phyloP scores from a whole-genome alignment of 768 basidiomycete species.

The Amanita fuliginea region DNA sequence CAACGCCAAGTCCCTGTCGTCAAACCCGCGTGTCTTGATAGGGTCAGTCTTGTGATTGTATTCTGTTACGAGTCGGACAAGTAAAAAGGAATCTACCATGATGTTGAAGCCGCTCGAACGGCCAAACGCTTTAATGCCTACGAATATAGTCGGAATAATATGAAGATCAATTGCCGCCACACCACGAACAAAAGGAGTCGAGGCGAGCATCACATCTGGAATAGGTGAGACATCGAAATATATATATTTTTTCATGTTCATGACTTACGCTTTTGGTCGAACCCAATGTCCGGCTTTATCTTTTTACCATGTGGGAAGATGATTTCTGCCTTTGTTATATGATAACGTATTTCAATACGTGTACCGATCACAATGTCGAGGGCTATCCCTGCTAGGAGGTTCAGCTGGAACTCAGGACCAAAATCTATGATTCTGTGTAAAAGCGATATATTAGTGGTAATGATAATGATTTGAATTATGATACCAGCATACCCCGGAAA shows the following conservation, averaged over 20 bases:
- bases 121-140: background rate
- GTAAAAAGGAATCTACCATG: background rate
- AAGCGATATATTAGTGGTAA: background rate
- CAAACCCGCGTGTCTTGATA: background rate
- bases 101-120: background rate
- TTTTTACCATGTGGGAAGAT: background rate
- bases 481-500: background rate
- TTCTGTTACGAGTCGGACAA: background rate
- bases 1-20: background rate
- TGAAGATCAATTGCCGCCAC: background rate
- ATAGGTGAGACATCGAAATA: background rate
- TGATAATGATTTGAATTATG: background rate
- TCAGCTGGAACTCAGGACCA: background rate
- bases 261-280: background rate
- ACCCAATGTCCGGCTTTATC: background rate
- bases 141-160: background rate
- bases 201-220: background rate
- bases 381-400: background rate
- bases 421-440: background rate
- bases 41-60: background rate
- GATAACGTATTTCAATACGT: background rate
- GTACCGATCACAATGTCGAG: background rate
- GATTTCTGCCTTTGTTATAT: background rate
- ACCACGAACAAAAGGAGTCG: background rate
- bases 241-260: background rate